Evolutionary conservation across 2,329 filamentous ascomycete species (phyloP), one percentile per base, ranked within the genome.

Genomic region (Phaeosphaeriaceae sp.): DNA sequence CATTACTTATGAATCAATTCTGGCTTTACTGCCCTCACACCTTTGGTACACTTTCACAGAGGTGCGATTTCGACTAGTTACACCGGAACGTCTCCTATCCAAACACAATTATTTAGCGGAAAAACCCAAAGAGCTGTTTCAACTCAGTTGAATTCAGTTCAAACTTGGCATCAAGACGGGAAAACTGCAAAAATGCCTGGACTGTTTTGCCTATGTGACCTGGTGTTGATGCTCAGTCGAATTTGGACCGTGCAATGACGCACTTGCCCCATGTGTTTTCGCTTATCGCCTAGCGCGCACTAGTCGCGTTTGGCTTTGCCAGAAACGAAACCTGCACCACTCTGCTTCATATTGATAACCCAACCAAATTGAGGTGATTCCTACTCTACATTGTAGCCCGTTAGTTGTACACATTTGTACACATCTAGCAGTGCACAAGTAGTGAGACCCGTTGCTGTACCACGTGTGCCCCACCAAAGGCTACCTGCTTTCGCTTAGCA

Each of bases 231-330:
- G n/a, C 7, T 4, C 16, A n/a, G 2, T 16, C 13, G 34, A 16
- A 36, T 12, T 36, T 36, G 15, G 9, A 35, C 15, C 16, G 33
- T 20, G 16, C 18, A 20, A 44, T 44, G 41, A 44, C 30, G 44
- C 37, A 33, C 37, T 40, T 34, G 35, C 44, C 35, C 36, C 36
- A 35, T 20, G 30, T 29, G 12, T 34, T 48, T n/a, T 60, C 57
- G 57, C 57, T 60, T 60, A 58, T 42, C 49, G 52, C 46, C 39
- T 60, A 60, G 57, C 47, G 57, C 57, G 48, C 57, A 58, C 57
- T 60, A 58, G 57, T 54, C 46, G 40, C 41, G 38, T 48, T 44
- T 50, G 34, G 23, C 51, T 50, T 55, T 55, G 38, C 50, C 54
- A 53, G 40, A 58, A 49, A 44, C 37, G 52, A 56, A 42, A 54